Percentiles rank a stretch among this genome's conserved stretches.
These are phyloP conservation scores for Colletotrichum tanaceti DNA, from an alignment of 2,329 filamentous ascomycete genomes.

Conservation along the genomic window DNA sequence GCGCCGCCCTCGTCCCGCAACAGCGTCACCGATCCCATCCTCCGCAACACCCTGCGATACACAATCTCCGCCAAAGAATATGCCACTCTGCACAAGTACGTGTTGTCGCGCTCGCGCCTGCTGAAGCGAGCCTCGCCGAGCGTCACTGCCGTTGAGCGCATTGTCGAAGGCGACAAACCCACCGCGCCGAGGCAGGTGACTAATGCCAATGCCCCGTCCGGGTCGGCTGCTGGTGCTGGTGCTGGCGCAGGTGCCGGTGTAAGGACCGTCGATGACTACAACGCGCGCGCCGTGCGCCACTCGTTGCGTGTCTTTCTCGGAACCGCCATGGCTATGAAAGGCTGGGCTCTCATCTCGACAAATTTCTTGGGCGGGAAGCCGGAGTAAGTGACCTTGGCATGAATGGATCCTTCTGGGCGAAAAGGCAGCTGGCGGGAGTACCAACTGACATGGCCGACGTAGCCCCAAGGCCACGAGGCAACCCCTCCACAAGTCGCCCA, in stretches of 20 bases:
- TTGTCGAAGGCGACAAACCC: constrained; percentile 46
- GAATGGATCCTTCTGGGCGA: neutral
- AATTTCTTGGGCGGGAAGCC: constrained; percentile 59
- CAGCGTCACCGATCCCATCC: constrained; percentile 69
- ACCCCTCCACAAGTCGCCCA: constrained; percentile 72
- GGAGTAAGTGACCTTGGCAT: constrained; percentile 54
- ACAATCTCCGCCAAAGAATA: constrained; percentile 89
- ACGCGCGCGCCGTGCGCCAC: constrained; percentile 76
- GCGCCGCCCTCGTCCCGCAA: constrained; percentile 33
- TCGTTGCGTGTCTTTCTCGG: constrained; percentile 77
- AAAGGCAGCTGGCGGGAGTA: neutral
- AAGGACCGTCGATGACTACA: constrained; percentile 68
- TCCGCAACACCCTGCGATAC: constrained; percentile 88
- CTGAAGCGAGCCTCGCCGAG: constrained; percentile 67
- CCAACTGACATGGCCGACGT: constrained; percentile 8
- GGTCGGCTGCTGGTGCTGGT: too few species aligned
- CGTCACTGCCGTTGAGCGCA: constrained; percentile 67
- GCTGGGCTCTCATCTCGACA: constrained; percentile 64
- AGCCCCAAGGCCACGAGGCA: constrained; percentile 56
- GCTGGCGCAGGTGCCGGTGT: constrained; percentile 46
- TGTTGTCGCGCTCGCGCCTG: constrained; percentile 77
- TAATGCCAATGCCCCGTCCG: constrained; percentile 41
- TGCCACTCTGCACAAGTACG: constrained; percentile 82
- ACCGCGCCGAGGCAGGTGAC: constrained; percentile 40
- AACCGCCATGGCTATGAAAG: constrained; percentile 72